Evolutionary conservation across 106 monocot genomes (phyloP).

Genomic region (Dioscorea zingiberensis): DNA sequence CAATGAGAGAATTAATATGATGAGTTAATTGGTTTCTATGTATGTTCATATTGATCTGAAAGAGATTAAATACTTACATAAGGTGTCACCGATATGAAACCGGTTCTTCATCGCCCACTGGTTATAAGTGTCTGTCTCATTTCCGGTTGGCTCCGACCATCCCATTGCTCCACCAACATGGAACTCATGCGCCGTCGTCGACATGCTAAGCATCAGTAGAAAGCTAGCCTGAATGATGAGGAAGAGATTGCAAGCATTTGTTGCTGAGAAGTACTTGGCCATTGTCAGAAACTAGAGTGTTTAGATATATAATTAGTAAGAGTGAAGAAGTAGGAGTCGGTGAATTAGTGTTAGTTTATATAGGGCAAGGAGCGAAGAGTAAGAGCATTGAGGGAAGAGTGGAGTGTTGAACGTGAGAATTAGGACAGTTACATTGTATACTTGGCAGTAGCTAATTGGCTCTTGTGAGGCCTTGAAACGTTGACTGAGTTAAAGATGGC

Average conservation of each 20-base stretch:
- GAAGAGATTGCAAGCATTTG: background rate
- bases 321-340: too few relatives aligned
- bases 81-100: constrained; percentile 50
- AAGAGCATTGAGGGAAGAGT: too few relatives aligned
- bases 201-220: background rate
- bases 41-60: background rate
- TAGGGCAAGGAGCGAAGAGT: too few relatives aligned
- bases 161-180: constrained; percentile 43
- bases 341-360: too few relatives aligned
- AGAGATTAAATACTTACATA: constrained; percentile 31
- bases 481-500: too few relatives aligned
- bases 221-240: background rate
- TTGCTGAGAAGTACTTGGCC: background rate
- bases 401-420: too few relatives aligned
- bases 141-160: constrained; percentile 26
- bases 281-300: background rate
- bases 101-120: constrained; percentile 45
- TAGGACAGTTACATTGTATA: too few relatives aligned
- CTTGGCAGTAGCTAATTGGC: too few relatives aligned
- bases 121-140: constrained; percentile 48
- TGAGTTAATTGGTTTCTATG: background rate
- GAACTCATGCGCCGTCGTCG: constrained; percentile 23
- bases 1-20: background rate
- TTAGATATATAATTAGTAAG: too few relatives aligned
- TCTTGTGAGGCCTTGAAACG: too few relatives aligned